Evolutionary conservation across 192 early-diverging fungal species (phyloP), one percentile per base, ranked within the genome.

Genomic region (Backusella westeae): DNA sequence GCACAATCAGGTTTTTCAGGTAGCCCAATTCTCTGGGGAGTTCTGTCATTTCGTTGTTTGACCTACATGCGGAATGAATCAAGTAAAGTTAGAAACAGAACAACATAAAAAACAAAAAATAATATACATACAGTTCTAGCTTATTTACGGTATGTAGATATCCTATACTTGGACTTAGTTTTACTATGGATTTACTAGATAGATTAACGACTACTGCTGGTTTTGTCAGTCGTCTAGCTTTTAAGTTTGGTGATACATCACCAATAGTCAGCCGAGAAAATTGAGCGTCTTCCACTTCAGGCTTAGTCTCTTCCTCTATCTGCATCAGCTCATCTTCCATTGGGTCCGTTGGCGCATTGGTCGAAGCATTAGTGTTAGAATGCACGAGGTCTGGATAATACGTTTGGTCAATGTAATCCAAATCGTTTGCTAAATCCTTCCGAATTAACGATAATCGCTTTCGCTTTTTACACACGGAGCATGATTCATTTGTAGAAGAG

Each of bases 1-100:
- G 85, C 3, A 80, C 70, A 6, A 81, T 85, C 21, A 96, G 79
- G 78, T 90, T 90, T 78, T 34, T 80, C 78, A 78, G 87, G 91
- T 39, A 93, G 80, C 35, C 90, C 87, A 77, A 91, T 26, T 72
- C 70, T 26, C 39, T 23, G 9, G 70, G 70, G 17, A 72, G 70
- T 17, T 44, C 44, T 19, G 70, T 72, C 70, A 72, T 72, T 34
- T 72, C 41, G 23, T 72, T 72, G 44, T 72, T 39, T 46, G 70
- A 72, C 44, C 70, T 72, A 15, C 36, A 29, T 17, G 69, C 74
- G 75, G 15, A 70, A 71, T 38, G 29, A 65, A 74, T 71, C 21
- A 49, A 36, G 23, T 63, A 12, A 38, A 26, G 32, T 19, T 41
- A 21, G 46, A 68, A 29, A 35, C 12, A 52, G 42, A 17, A 19